Conservation (phyloP, 202 grass and related monocot genomes). For the Miscanthus sacchariflorus region DNA sequence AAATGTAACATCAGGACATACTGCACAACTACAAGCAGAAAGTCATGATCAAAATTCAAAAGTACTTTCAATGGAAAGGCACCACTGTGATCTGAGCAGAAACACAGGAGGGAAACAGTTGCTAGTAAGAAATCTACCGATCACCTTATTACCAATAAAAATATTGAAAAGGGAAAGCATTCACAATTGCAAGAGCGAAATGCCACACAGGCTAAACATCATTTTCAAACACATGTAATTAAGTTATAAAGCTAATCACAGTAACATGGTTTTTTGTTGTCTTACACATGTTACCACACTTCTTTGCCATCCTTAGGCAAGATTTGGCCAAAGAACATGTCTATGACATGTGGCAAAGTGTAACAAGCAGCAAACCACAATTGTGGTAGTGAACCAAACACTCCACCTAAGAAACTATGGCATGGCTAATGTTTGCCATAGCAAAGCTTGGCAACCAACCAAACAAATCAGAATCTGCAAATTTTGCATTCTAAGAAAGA, state of each 20-base stretch:
- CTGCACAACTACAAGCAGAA: slow-evolving; percentile 2
- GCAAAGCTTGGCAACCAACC: slow-evolving; percentile 12
- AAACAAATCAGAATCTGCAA: neutral
- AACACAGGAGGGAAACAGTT: slow-evolving; percentile 12
- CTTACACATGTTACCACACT: neutral
- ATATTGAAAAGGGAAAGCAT: neutral
- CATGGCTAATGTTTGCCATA: neutral
- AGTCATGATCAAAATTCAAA: slow-evolving; percentile 31
- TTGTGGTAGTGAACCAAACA: neutral
- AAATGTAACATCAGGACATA: neutral
- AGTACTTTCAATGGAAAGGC: slow-evolving; percentile 4
- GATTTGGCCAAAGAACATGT: neutral
- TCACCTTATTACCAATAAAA: slow-evolving; percentile 5
- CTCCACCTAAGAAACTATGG: neutral
- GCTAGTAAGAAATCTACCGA: neutral
- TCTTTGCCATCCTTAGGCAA: neutral
- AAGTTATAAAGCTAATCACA: neutral
- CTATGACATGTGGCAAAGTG: neutral
- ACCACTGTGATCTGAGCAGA: neutral
- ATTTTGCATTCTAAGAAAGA: neutral
- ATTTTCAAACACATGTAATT: neutral
- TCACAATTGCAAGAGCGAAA: neutral
- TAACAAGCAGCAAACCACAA: neutral
- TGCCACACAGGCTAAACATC: neutral
- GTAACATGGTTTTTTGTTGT: neutral